Evolutionary conservation across 306 rosid genomes (phyloP), one percentile per base, ranked within the genome.

Genomic region (Inga oerstediana): DNA sequence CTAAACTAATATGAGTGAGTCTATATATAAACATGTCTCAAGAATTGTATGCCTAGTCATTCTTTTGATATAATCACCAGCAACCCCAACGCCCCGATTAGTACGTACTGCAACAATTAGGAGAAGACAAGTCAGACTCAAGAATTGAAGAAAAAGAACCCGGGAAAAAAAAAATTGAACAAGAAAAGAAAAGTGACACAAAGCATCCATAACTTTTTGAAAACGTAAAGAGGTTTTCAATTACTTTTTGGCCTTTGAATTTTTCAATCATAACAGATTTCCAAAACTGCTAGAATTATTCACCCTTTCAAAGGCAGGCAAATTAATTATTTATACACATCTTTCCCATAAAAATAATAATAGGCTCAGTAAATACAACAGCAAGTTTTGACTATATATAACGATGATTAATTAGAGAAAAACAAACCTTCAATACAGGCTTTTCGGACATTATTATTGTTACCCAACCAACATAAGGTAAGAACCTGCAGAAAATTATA

Each of bases 401-500:
- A 10, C 65, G 27, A 58, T 20, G 65, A 58, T 19, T 56, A 56
- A 77, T 30, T 34, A 34, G 48, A 56, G 52, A 61, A 35, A 73
- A 65, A 92, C 93, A 80, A 69, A 93, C 98, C 98, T 92, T 91
- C 84, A 95, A 15, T 41, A 89, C 54, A 44, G 98, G 98, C 59
- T 74, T 86, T 22, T 95, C 94, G 8, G 92, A 88, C 94, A 92
- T 87, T 71, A 93, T 81, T 56, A 95, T 90, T 24, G 97, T 91
- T 67, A 65, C 84, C 89, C 89, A 93, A 32, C 98, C 98, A 80
- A 81, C 87, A 37, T 90, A 89, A 49, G 97, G 98, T 83, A 95
- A 82, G 81, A 92, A 87, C 86, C 97, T 92, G 90, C 88, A 71
- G 22, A 66, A 68, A 37, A 78, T 71, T 68, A 76, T 24, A 24